Conservation (phyloP, 2,329 filamentous ascomycete species). For the Bipolaris zeicola region DNA sequence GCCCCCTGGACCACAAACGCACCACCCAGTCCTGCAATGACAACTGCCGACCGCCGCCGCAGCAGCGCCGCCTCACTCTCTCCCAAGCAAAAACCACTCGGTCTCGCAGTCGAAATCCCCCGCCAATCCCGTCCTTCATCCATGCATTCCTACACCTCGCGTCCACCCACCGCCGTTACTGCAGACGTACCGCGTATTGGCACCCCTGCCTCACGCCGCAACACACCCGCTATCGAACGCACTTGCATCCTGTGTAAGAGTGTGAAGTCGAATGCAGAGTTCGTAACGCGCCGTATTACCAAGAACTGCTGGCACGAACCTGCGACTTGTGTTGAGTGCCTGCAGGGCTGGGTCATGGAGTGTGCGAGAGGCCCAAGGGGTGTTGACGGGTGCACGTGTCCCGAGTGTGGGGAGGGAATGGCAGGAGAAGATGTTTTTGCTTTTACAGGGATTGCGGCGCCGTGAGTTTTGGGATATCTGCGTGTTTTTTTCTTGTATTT, state of each 20-base stretch:
- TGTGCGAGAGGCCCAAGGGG: constrained; percentile 24
- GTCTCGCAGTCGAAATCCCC: constrained; percentile 13
- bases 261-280: constrained; percentile 24
- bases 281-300: constrained; percentile 30
- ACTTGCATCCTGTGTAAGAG: constrained; percentile 40
- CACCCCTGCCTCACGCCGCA: constrained; percentile 18
- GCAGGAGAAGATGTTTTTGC: constrained; percentile 31
- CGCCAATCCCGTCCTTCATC: constrained; percentile 22
- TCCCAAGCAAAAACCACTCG: constrained; percentile 11
- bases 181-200: constrained; percentile 12
- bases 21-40: constrained; percentile 28
- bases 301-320: constrained; percentile 37
- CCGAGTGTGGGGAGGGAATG: constrained; percentile 38
- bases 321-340: constrained; percentile 34
- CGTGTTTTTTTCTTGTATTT: neutral
- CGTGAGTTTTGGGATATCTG: neutral
- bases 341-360: constrained; percentile 34
- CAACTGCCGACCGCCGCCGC: constrained; percentile 18
- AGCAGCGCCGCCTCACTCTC: constrained; percentile 21
- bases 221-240: constrained; percentile 25
- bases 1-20: constrained; percentile 27
- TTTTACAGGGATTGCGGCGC: constrained; percentile 23
- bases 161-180: neutral
- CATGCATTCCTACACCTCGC: constrained; percentile 14
- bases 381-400: constrained; percentile 32